Conservation (phyloP, 169 alveolate species). For the Perkinsus olseni region DNA sequence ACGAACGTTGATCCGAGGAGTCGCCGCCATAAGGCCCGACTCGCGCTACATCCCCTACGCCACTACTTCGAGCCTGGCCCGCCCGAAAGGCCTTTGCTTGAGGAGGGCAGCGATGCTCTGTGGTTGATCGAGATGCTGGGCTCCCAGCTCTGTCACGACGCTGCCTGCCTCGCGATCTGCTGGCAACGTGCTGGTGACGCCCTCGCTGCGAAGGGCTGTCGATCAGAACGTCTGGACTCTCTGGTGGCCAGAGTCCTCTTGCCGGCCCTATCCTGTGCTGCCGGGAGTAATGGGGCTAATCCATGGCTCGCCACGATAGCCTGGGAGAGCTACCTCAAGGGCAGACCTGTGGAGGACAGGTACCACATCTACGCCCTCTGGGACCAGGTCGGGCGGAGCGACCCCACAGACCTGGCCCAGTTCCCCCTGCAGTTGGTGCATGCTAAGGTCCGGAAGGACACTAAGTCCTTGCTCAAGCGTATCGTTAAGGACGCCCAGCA, state of each 20-base stretch:
- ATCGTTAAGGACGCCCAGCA: background rate
- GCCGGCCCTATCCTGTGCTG: background rate
- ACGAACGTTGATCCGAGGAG: background rate
- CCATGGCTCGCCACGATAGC: background rate
- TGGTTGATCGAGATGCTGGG: background rate
- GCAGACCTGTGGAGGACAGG: background rate
- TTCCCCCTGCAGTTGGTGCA: background rate
- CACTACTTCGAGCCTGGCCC: background rate
- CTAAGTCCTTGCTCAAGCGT: background rate
- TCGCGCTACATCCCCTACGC: background rate
- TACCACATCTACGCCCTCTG: background rate
- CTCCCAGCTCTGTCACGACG: background rate
- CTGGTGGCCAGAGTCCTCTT: background rate
- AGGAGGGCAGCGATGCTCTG: background rate
- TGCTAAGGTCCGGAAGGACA: background rate
- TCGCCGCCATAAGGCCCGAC: background rate
- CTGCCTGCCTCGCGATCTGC: background rate
- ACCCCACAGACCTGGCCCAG: background rate
- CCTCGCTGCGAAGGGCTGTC: background rate
- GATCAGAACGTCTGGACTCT: background rate
- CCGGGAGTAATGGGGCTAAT: background rate
- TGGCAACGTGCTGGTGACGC: background rate
- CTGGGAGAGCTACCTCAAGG: conserved; percentile 1
- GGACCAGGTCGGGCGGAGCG: background rate
- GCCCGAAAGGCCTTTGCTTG: background rate